These are phyloP conservation scores for Stropharia rugosoannulata DNA, from an alignment of 768 basidiomycete species.

Conservation along the genomic window DNA sequence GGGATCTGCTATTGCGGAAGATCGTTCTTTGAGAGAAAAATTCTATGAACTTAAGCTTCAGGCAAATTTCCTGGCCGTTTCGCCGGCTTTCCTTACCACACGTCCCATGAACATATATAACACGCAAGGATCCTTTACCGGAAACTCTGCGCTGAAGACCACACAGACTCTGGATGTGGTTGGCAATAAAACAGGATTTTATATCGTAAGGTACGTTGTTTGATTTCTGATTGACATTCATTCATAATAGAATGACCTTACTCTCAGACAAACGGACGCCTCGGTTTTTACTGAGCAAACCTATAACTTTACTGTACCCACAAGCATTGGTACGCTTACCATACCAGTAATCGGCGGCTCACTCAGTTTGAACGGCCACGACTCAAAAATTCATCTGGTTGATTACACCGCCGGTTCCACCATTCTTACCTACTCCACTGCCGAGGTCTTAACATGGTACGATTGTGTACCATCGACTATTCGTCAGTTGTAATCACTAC, in stretches of 20 bases:
- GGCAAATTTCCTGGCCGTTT: constrained; percentile 49
- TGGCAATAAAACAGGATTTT: constrained; percentile 47
- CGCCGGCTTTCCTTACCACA: constrained; percentile 48
- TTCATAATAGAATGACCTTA: neutral
- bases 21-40: constrained; percentile 51
- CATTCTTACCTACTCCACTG: constrained; percentile 45
- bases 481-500: neutral
- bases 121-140: constrained; percentile 44
- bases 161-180: constrained; percentile 49
- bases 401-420: constrained; percentile 46
- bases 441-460: constrained; percentile 49
- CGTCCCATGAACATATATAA: constrained; percentile 40
- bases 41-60: constrained; percentile 53
- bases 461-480: neutral
- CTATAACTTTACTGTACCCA: constrained; percentile 43
- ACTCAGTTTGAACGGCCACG: constrained; percentile 46
- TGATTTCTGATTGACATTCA: neutral
- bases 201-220: constrained; percentile 35
- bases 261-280: constrained; percentile 36
- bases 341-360: constrained; percentile 43
- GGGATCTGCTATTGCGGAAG: constrained; percentile 52
- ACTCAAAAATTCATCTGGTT: constrained; percentile 51
- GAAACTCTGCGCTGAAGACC: constrained; percentile 46
- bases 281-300: constrained; percentile 36
- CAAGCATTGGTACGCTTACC: constrained; percentile 40